Conservation (phyloP, 306 rosid genomes). For the Gastrolobium villosum region DNA sequence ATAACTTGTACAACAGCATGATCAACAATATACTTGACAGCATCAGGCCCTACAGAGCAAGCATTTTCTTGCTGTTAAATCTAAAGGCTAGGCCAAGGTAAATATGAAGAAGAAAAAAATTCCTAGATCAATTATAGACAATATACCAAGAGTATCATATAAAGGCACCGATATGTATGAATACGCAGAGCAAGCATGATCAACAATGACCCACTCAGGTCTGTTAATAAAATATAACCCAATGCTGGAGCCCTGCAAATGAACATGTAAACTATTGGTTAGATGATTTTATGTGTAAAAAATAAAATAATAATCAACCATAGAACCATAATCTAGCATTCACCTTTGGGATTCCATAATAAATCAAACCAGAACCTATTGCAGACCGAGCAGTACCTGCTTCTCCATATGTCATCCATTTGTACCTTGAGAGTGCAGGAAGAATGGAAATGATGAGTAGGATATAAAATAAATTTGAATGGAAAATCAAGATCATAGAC, state of each 20-base stretch:
- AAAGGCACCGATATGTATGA: constrained; percentile 94
- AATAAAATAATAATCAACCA: constrained; percentile 29
- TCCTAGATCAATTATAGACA: constrained; percentile 34
- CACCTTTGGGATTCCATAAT: constrained; percentile 85
- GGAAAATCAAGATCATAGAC: constrained; percentile 21
- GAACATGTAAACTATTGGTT: constrained; percentile 33
- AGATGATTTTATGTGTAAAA: constrained; percentile 39
- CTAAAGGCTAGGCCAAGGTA: constrained; percentile 35
- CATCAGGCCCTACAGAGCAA: constrained; percentile 87
- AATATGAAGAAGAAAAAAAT: constrained; percentile 12
- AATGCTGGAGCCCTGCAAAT: constrained; percentile 74
- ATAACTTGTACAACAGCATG: constrained; percentile 91
- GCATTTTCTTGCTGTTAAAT: constrained; percentile 42
- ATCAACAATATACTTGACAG: constrained; percentile 83
- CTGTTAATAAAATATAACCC: constrained; percentile 95
- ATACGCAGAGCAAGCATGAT: constrained; percentile 98
- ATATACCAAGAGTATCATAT: constrained; percentile 96
- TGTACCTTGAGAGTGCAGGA: constrained; percentile 67
- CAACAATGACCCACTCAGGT: constrained; percentile 98
- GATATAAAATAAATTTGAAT: constrained; percentile 30
- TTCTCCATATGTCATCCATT: constrained; percentile 99
- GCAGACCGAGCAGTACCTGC: constrained; percentile 89
- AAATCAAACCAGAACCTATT: constrained; percentile 89
- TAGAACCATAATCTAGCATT: constrained; percentile 41
- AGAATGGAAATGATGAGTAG: constrained; percentile 44